These are phyloP conservation scores for Scleroderma citrinum DNA, from an alignment of 768 basidiomycete species.

Conservation along the genomic window DNA sequence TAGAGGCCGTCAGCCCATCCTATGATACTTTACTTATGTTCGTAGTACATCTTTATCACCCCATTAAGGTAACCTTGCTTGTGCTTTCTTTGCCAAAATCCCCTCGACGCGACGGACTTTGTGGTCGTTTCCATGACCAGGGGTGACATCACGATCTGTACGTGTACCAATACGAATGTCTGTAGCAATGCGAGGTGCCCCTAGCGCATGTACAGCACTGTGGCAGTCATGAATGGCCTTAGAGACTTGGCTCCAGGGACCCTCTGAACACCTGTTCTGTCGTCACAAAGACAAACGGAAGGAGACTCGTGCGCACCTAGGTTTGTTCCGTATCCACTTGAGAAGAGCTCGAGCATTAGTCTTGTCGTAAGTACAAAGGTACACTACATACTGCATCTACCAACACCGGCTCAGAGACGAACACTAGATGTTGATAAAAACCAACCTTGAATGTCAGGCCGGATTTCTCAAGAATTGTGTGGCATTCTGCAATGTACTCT, in stretches of 20 bases:
- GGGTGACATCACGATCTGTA: conserved; percentile 54
- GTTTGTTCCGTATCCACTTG: conserved; percentile 89
- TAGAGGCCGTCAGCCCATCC: neutral
- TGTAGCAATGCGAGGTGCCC: conserved; percentile 73
- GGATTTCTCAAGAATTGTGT: conserved; percentile 73
- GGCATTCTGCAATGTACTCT: conserved; percentile 76
- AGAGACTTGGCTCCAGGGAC: conserved; percentile 80
- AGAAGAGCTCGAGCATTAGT: neutral
- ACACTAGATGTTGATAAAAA: neutral
- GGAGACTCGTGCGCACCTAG: conserved; percentile 42
- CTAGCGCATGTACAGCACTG: conserved; percentile 73
- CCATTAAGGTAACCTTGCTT: neutral
- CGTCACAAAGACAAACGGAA: neutral
- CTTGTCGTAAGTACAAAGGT: conserved; percentile 10
- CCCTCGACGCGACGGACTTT: conserved; percentile 81
- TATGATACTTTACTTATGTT: neutral
- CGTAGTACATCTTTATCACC: neutral
- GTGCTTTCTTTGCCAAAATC: conserved; percentile 47
- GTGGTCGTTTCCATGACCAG: conserved; percentile 66
- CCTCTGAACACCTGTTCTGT: conserved; percentile 39
- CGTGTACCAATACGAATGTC: conserved; percentile 96
- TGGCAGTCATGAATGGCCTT: conserved; percentile 91
- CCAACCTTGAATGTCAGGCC: conserved; percentile 80
- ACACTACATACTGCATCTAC: conserved; percentile 34
- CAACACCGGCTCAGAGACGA: neutral